A percentile compares a stretch with the other conserved stretches of the same genome.
phyloP scores from a whole-genome alignment of 2,329 filamentous ascomycete genomes.

The Claviceps citrina region DNA sequence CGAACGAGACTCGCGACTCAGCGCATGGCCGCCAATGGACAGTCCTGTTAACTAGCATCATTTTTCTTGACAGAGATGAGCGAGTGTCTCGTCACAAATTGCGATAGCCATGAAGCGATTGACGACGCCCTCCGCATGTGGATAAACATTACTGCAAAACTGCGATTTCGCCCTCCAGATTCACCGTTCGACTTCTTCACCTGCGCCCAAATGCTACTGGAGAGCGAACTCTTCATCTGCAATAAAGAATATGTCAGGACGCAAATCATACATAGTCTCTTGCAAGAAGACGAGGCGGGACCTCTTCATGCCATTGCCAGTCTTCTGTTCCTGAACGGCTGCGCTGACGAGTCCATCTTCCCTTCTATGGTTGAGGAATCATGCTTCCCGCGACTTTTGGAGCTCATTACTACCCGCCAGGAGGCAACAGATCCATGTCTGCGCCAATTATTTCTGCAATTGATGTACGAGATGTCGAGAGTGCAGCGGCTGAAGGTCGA shows the following conservation, averaged over 20 bases:
- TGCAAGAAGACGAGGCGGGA: constrained; percentile 66
- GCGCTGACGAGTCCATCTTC: constrained; percentile 61
- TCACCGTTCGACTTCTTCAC: constrained; percentile 65
- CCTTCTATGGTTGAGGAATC: constrained; percentile 76
- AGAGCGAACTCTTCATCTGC: constrained; percentile 55
- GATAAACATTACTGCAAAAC: constrained; percentile 60
- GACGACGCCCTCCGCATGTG: constrained; percentile 78
- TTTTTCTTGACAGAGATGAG: constrained; percentile 26
- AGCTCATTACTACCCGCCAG: constrained; percentile 55
- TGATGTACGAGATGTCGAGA: constrained; percentile 92
- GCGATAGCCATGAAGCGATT: constrained; percentile 42
- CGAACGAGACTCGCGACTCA: constrained; percentile 8
- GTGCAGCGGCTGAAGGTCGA: constrained; percentile 66
- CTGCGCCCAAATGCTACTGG: constrained; percentile 66
- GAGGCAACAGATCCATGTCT: constrained; percentile 53
- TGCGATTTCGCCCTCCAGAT: constrained; percentile 59
- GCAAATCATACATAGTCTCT: constrained; percentile 80
- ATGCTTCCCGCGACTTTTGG: constrained; percentile 68
- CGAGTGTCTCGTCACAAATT: constrained; percentile 30
- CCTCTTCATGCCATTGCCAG: constrained; percentile 71
- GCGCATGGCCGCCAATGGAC: not conserved
- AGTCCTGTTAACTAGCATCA: constrained; percentile 5
- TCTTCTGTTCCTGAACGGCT: constrained; percentile 77
- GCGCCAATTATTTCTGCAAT: constrained; percentile 67
- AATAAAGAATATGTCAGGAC: constrained; percentile 78